phyloP scores from a whole-genome alignment of 2,329 filamentous ascomycete genomes.

The Ascochyta rabiei region DNA sequence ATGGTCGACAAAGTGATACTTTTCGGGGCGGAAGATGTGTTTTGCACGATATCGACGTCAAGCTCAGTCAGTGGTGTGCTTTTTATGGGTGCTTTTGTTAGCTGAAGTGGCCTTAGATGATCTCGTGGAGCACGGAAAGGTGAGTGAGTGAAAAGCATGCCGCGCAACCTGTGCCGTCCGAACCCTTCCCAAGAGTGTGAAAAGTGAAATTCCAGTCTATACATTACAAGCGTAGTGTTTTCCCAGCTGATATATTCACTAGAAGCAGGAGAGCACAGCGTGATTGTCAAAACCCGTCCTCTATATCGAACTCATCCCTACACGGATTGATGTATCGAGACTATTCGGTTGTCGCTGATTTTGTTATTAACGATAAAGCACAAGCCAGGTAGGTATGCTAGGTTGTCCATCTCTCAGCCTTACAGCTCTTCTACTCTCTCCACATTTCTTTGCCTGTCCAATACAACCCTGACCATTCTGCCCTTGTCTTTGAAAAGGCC shows the following conservation, averaged over 20 bases:
- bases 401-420: neutral
- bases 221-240: too few species aligned
- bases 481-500: slow-evolving; percentile 56
- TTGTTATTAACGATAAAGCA: neutral
- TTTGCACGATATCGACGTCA: neutral
- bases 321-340: too few species aligned
- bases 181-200: neutral
- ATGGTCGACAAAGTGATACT: neutral
- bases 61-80: neutral
- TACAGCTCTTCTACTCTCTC: slow-evolving; percentile 43
- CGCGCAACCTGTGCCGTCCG: neutral
- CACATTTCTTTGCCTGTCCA: slow-evolving; percentile 55
- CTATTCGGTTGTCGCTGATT: neutral
- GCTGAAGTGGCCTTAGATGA: neutral
- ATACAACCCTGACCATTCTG: slow-evolving; percentile 58
- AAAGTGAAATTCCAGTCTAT: neutral
- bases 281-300: too few species aligned
- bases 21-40: neutral
- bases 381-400: neutral
- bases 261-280: neutral
- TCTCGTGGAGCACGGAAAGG: neutral
- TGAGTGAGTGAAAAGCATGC: neutral
- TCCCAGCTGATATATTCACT: neutral
- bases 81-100: neutral
- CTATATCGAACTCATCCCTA: too few species aligned